Percentiles rank a stretch among this genome's conserved stretches.
Conservation (phyloP, 371 early-diverging fungal genomes). For the Mucor irregularis region DNA sequence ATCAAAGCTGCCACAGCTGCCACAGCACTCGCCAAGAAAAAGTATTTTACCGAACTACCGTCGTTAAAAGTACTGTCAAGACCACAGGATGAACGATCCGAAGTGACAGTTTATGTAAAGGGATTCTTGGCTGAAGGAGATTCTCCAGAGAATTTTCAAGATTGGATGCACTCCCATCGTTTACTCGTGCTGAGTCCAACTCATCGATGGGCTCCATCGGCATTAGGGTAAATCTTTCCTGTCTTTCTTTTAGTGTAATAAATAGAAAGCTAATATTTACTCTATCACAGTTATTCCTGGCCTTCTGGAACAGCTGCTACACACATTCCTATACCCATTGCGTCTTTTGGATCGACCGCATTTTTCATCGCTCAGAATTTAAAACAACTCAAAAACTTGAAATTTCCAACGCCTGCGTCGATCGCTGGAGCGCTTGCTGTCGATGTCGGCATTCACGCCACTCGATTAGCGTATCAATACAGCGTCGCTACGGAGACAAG, state of each 20-base stretch:
- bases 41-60: slow-evolving; percentile 45
- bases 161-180: slow-evolving; percentile 54
- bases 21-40: slow-evolving; percentile 8
- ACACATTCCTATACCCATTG: slow-evolving; percentile 44
- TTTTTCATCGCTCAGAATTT: slow-evolving; percentile 34
- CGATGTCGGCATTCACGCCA: slow-evolving; percentile 44
- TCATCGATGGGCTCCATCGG: slow-evolving; percentile 46
- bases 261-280: neutral
- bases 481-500: slow-evolving; percentile 36
- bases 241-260: neutral
- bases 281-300: slow-evolving; percentile 58
- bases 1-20: no score
- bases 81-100: slow-evolving; percentile 28
- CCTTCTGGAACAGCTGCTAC: slow-evolving; percentile 38
- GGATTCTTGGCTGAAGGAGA: slow-evolving; percentile 48
- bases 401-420: slow-evolving; percentile 41
- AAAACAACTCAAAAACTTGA: slow-evolving; percentile 32
- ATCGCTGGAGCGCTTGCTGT: slow-evolving; percentile 39
- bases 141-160: slow-evolving; percentile 46
- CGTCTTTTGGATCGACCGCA: slow-evolving; percentile 41
- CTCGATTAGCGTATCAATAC: slow-evolving; percentile 44
- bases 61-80: slow-evolving; percentile 40
- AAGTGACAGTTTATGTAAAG: slow-evolving; percentile 52
- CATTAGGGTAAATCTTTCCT: slow-evolving; percentile 37
- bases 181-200: slow-evolving; percentile 37